Base-by-base conservation (phyloP, 108 stramenopile species). In the Mayamaea pseudoterrestris region DNA sequence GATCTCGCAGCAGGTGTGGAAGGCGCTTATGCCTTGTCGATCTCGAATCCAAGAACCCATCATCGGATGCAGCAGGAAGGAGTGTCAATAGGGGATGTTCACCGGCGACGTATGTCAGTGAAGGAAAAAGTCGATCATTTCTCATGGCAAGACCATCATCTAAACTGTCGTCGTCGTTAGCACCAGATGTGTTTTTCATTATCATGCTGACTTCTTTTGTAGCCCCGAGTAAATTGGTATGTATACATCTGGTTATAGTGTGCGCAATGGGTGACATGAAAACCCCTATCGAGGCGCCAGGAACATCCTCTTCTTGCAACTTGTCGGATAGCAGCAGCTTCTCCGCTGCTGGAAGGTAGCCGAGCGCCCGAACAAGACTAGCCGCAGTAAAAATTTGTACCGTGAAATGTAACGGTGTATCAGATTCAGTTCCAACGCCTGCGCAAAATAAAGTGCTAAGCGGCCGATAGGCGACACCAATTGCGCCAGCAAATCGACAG, bases 321-420 rank as follows among this genome's bases (percentile, higher is more conserved):
- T 74, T 67, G 50, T 90, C 88, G 13, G 76, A 68, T 24, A 69
- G 58, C 32, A 90, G 63, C 11, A 90, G 61, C 41, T 78, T 61
- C 43, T 69, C 67, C 1, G 71, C 74, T 8, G 77, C 81, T 43
- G 74, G 59, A 26, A 63, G 50, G 62, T 72, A 78, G 30, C 89
- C 80, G 20, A 90, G 65, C 1, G 89, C 83, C 31, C 71, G 73
- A 5, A 93, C 79, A 26, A 93, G 57, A 71, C 86, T 88, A 37
- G 80, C 83, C 9, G 83, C 83, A 2, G 90, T 93, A 52, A 93
- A 88, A 40, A 93, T 73, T 65, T 93, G 90, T 16, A 91, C 90
- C 8, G 82, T 84, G 61, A 91, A 91, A 56, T 77, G 74, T 24
- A 91, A 51, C 23, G 78, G 71, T 27, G 90, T 80, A 49, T 91